Percentiles rank a stretch among this genome's conserved stretches.
Evolutionary conservation across 768 basidiomycete genomes (phyloP).

Genomic region (Calocybe indica): DNA sequence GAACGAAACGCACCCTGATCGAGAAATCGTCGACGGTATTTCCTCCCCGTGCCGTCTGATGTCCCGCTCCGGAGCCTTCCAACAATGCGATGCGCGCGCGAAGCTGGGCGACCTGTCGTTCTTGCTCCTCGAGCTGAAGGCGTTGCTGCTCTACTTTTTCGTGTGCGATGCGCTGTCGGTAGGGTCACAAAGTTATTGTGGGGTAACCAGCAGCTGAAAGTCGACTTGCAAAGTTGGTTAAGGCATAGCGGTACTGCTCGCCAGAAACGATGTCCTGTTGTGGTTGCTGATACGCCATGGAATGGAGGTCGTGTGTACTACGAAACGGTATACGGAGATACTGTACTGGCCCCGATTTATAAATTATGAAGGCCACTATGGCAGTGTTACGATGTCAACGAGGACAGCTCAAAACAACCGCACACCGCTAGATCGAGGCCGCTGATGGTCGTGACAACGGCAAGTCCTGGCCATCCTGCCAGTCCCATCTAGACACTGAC

Average conservation of each 20-base stretch:
- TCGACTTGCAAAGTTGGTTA: slow-evolving; percentile 70
- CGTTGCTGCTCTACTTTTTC: slow-evolving; percentile 85
- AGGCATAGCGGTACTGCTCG: slow-evolving; percentile 78
- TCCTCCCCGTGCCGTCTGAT: slow-evolving; percentile 39
- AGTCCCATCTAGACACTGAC: no score
- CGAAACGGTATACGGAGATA: not conserved
- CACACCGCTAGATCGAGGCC: no score
- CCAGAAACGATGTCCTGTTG: slow-evolving; percentile 39
- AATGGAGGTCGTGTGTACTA: no score
- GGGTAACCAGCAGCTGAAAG: not conserved
- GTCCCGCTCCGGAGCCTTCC: slow-evolving; percentile 52
- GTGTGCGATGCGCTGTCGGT: slow-evolving; percentile 70
- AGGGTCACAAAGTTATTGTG: not conserved
- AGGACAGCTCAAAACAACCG: no score
- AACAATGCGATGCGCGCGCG: slow-evolving; percentile 65
- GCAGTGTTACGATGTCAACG: no score
- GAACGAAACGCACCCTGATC: slow-evolving; percentile 56
- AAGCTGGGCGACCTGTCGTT: slow-evolving; percentile 71
- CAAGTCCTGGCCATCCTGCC: no score
- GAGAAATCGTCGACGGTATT: slow-evolving; percentile 83
- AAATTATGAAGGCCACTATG: not conserved
- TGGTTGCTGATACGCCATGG: slow-evolving; percentile 22
- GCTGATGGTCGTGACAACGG: no score
- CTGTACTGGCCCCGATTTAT: no score
- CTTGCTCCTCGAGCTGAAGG: slow-evolving; percentile 74